Conservation (phyloP, 257 asterid genomes). For the Nicotiana tomentosiformis region DNA sequence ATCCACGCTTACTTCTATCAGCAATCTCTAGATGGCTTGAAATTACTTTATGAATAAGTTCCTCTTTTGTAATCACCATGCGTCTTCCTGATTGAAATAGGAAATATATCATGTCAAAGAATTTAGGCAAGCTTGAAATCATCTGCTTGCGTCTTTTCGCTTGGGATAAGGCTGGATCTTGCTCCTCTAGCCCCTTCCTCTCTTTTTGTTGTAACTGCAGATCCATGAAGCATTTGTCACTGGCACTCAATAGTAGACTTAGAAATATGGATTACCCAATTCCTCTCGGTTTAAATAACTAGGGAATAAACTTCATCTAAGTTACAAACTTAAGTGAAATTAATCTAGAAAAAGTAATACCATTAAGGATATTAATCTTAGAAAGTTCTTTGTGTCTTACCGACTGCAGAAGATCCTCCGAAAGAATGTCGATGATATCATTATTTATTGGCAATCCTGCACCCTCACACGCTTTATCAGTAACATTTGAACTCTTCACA, state of each 20-base stretch:
- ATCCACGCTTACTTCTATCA: conserved; percentile 46
- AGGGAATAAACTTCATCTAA: no score
- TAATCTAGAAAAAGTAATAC: no score
- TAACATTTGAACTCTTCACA: conserved; percentile 35
- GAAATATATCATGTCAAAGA: conserved; percentile 52
- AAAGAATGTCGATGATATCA: conserved; percentile 49
- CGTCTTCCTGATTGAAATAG: conserved; percentile 54
- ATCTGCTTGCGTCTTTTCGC: conserved; percentile 58
- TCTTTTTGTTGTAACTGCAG: conserved; percentile 71
- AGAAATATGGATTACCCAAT: background rate
- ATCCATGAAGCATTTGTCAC: background rate
- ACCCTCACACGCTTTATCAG: conserved; percentile 11
- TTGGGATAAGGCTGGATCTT: conserved; percentile 67
- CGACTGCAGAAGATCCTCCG: conserved; percentile 51
- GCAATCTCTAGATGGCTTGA: conserved; percentile 35
- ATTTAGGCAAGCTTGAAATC: conserved; percentile 60
- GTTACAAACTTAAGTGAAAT: background rate
- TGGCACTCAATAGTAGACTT: background rate
- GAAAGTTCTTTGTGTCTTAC: conserved; percentile 27
- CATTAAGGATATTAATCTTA: background rate
- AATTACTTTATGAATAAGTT: conserved; percentile 47
- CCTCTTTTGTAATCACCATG: conserved; percentile 60
- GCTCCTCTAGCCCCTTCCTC: conserved; percentile 42
- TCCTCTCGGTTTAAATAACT: background rate
- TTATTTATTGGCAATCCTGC: conserved; percentile 19